Conservation (phyloP, 805 yeast species). For the Yarrowia deformans region DNA sequence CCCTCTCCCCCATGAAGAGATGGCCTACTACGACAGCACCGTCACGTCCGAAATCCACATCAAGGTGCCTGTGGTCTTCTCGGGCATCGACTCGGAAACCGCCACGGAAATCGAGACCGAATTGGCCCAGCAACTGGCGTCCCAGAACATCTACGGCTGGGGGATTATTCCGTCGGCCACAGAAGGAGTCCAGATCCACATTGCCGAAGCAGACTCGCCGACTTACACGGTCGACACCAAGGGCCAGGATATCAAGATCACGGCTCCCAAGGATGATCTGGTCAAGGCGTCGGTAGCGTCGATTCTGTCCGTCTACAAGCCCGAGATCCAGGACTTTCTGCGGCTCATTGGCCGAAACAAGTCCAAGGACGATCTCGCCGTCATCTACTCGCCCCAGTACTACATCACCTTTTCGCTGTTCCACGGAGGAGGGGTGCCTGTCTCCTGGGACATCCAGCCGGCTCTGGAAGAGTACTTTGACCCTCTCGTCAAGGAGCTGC, state of each 20-base stretch:
- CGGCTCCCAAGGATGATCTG: constrained; percentile 56
- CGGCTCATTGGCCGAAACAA: constrained; percentile 46
- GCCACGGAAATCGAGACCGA: constrained; percentile 63
- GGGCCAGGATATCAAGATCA: constrained; percentile 53
- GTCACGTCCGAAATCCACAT: constrained; percentile 46
- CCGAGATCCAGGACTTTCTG: constrained; percentile 54
- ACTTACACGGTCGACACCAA: constrained; percentile 55
- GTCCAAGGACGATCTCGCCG: constrained; percentile 40
- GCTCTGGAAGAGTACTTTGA: constrained; percentile 60
- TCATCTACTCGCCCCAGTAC: constrained; percentile 68
- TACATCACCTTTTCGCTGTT: constrained; percentile 80
- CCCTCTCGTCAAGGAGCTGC: constrained; percentile 62
- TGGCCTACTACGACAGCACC: constrained; percentile 50
- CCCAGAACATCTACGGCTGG: constrained; percentile 56
- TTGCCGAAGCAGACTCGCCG: constrained; percentile 41
- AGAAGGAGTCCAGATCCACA: constrained; percentile 48
- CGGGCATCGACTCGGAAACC: constrained; percentile 57
- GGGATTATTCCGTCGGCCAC: constrained; percentile 40
- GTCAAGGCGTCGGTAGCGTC: constrained; percentile 57
- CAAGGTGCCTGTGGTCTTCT: constrained; percentile 48
- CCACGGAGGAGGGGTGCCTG: constrained; percentile 62
- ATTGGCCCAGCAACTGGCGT: constrained; percentile 56
- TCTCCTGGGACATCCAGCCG: constrained; percentile 75
- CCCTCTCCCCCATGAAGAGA: constrained; percentile 58
- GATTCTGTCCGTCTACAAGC: constrained; percentile 55